Evolutionary conservation across 2,329 filamentous ascomycete genomes (phyloP).

Genomic region (Diaporthe velutina): DNA sequence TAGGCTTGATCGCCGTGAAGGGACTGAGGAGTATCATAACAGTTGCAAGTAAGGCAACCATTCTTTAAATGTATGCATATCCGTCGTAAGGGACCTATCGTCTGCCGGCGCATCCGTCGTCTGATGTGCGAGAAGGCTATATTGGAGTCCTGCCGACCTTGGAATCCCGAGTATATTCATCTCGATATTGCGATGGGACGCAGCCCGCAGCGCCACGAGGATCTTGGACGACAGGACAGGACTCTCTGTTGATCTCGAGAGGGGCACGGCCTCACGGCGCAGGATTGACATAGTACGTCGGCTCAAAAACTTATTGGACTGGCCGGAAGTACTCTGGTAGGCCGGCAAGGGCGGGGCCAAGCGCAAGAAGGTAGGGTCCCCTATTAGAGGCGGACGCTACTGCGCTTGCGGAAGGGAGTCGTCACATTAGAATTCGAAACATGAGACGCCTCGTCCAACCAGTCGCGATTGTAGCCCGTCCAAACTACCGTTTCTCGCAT

Average conservation of each 20-base stretch:
- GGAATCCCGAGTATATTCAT: not conserved
- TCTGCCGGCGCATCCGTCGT: conserved; percentile 22
- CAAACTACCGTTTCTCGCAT: not conserved
- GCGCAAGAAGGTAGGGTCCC: not conserved
- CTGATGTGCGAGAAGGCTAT: not conserved
- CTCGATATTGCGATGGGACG: not conserved
- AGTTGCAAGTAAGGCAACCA: conserved; percentile 12
- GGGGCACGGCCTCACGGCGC: not conserved
- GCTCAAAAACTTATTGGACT: not conserved
- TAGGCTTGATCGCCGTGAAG: conserved; percentile 13
- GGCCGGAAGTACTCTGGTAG: not conserved
- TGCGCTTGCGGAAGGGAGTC: conserved; percentile 15
- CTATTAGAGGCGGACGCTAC: not conserved
- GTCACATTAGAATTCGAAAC: conserved; percentile 24
- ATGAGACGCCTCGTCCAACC: conserved; percentile 31
- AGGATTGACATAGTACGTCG: not conserved
- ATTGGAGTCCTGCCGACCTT: not conserved
- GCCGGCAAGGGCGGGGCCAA: not conserved
- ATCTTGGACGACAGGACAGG: not conserved
- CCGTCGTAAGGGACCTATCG: not conserved
- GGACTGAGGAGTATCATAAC: not conserved
- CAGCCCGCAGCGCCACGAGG: not conserved
- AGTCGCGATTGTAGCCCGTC: not conserved
- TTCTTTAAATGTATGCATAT: not conserved
- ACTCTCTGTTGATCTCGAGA: not conserved